phyloP scores from a whole-genome alignment of 179 eudicot genomes.

The Drosera spatulata region DNA sequence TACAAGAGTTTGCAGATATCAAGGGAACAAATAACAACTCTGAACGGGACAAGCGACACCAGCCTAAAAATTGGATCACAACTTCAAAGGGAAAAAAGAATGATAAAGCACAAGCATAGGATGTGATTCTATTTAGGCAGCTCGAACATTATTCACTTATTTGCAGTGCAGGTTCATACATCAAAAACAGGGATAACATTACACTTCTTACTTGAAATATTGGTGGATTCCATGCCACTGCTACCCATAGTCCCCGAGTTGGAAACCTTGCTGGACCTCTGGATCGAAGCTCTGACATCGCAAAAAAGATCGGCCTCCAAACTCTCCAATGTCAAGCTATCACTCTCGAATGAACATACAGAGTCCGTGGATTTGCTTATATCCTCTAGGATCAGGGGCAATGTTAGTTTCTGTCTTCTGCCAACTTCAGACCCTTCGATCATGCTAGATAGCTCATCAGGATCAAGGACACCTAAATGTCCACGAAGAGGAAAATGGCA shows the following conservation, averaged over 20 bases:
- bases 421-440: constrained; percentile 43
- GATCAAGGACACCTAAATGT: constrained; percentile 65
- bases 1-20: too few species aligned
- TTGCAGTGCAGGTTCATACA: too few species aligned
- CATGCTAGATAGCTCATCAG: constrained; percentile 80
- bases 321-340: constrained; percentile 54
- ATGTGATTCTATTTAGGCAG: too few species aligned
- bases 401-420: constrained; percentile 20
- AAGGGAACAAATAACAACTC: too few species aligned
- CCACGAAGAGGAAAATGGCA: constrained; percentile 6
- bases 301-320: constrained; percentile 73
- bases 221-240: neutral
- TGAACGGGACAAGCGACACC: too few species aligned
- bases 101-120: too few species aligned
- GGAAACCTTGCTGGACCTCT: constrained; percentile 47
- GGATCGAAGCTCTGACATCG: constrained; percentile 94
- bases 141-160: too few species aligned
- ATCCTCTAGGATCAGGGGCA: constrained; percentile 84
- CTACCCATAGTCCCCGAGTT: constrained; percentile 14
- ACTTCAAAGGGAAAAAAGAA: too few species aligned
- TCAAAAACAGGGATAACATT: too few species aligned
- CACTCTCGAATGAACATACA: constrained; percentile 64
- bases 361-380: constrained; percentile 62
- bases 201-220: too few species aligned
- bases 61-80: too few species aligned